phyloP scores from a whole-genome alignment of 2,329 filamentous ascomycete genomes.

The Colletotrichum orchidophilum region DNA sequence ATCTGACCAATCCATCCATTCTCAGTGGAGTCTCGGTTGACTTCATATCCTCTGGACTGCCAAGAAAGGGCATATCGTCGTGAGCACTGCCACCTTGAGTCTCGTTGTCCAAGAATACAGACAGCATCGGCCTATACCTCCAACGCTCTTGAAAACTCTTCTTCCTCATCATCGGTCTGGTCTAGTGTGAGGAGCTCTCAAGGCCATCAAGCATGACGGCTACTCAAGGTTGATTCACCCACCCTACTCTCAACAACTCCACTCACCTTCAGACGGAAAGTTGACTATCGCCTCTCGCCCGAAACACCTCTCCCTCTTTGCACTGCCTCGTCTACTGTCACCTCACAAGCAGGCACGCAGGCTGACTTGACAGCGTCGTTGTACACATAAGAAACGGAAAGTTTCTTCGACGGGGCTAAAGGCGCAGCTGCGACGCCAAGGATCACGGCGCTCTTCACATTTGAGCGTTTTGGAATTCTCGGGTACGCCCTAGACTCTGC shows the following conservation, averaged over 20 bases:
- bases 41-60: conserved; percentile 27
- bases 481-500: conserved; percentile 19
- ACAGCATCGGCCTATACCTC: background rate
- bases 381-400: background rate
- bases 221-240: background rate
- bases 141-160: conserved; percentile 4
- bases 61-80: conserved; percentile 33
- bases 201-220: background rate
- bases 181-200: background rate
- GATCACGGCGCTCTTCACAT: background rate
- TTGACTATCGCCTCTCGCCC: conserved; percentile 4
- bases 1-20: conserved; percentile 9
- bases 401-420: conserved; percentile 25
- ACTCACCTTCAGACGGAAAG: background rate
- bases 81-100: conserved; percentile 31
- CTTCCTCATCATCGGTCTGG: background rate
- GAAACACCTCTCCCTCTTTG: background rate
- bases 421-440: conserved; percentile 25
- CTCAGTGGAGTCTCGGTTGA: conserved; percentile 25
- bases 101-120: background rate
- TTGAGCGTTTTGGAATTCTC: conserved; percentile 4
- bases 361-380: conserved; percentile 3
- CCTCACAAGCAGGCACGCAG: background rate
- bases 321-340: conserved; percentile 18
- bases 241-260: background rate